Conservation (phyloP, 2,329 filamentous ascomycete genomes). For the Hypoxylon sp. region DNA sequence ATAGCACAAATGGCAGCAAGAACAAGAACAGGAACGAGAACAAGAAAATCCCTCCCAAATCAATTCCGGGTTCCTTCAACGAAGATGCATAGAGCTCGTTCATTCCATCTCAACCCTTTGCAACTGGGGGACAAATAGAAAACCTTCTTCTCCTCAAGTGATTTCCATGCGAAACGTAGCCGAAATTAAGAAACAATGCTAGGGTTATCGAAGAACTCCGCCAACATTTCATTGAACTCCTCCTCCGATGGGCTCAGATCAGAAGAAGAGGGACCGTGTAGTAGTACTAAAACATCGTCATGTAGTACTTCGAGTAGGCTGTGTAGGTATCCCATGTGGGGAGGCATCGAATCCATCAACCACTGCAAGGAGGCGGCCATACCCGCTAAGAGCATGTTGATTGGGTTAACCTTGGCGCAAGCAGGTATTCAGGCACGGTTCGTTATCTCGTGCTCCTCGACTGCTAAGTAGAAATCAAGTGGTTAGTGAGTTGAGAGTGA, state of each 20-base stretch:
- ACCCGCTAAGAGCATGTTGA: not conserved
- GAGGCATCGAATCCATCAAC: not conserved
- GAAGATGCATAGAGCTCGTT: conserved; percentile 19
- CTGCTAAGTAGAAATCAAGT: conserved; percentile 18
- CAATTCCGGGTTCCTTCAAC: conserved; percentile 8
- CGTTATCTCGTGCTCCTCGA: conserved; percentile 49
- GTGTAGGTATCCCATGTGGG: not conserved
- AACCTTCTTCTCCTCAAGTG: not conserved
- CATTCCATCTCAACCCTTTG: conserved; percentile 13
- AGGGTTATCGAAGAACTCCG: conserved; percentile 7
- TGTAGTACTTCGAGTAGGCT: not conserved
- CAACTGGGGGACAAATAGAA: conserved; percentile 10
- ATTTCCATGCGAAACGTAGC: conserved; percentile 13
- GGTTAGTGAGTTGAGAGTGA: conserved; percentile 4
- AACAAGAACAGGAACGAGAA: conserved; percentile 1
- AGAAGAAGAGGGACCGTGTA: not conserved
- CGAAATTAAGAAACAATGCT: conserved; percentile 7
- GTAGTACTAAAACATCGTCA: not conserved
- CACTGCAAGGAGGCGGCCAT: not conserved
- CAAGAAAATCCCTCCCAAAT: conserved; percentile 19
- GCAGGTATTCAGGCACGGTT: conserved; percentile 40
- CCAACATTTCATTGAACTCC: not conserved
- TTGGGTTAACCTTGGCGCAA: conserved; percentile 3
- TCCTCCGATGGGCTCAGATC: not conserved
- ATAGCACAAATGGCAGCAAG: conserved; percentile 11